Conservation (phyloP, 805 yeast species). For the Grigorovia humatica region DNA sequence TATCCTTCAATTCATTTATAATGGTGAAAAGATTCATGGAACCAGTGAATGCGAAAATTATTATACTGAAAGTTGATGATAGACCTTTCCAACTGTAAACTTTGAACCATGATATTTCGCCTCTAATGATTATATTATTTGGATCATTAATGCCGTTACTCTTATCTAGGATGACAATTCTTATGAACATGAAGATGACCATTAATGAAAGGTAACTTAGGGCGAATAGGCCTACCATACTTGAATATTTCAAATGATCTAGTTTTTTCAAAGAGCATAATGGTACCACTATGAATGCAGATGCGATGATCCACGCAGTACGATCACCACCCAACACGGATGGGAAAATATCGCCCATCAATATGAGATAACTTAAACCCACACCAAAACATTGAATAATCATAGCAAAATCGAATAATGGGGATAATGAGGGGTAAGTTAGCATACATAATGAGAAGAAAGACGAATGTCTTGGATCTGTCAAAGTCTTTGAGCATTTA, state of each 20-base stretch:
- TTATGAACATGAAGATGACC: slow-evolving; percentile 42
- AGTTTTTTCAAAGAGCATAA: slow-evolving; percentile 49
- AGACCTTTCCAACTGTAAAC: slow-evolving; percentile 37
- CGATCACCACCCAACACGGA: slow-evolving; percentile 40
- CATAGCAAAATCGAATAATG: slow-evolving; percentile 66
- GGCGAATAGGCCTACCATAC: slow-evolving; percentile 58
- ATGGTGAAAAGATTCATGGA: slow-evolving; percentile 74
- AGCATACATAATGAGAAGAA: slow-evolving; percentile 62
- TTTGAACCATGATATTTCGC: slow-evolving; percentile 33
- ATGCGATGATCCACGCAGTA: slow-evolving; percentile 35
- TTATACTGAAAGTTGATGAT: slow-evolving; percentile 58
- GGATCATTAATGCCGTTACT: slow-evolving; percentile 16
- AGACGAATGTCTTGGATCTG: slow-evolving; percentile 48
- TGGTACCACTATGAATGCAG: slow-evolving; percentile 49
- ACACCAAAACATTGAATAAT: slow-evolving; percentile 75
- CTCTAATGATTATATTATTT: slow-evolving; percentile 31
- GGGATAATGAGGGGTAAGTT: slow-evolving; percentile 60
- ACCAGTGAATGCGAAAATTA: slow-evolving; percentile 74
- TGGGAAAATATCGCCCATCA: slow-evolving; percentile 72
- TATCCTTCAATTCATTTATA: slow-evolving; percentile 54
- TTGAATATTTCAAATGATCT: slow-evolving; percentile 61
- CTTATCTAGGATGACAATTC: slow-evolving; percentile 23
- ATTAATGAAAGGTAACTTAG: slow-evolving; percentile 42
- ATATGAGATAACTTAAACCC: slow-evolving; percentile 57
- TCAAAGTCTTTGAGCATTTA: slow-evolving; percentile 44